These are phyloP conservation scores for Tricharina praecox DNA, from an alignment of 495 filamentous ascomycete genomes.

Conservation along the genomic window DNA sequence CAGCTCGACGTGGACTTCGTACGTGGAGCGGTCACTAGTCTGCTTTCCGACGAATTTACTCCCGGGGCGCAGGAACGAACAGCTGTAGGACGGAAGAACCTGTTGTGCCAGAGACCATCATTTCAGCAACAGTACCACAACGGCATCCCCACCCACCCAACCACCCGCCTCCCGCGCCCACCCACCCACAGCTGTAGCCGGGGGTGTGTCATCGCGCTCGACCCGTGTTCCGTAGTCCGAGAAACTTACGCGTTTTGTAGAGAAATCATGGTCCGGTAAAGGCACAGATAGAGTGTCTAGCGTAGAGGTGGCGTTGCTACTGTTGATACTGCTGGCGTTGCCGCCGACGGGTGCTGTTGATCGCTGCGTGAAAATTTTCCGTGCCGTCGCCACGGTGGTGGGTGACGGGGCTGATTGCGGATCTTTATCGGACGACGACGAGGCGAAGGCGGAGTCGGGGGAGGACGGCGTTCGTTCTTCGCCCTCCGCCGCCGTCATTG, in stretches of 20 bases:
- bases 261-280: slow-evolving; percentile 21
- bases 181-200: no score
- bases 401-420: slow-evolving; percentile 1
- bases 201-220: no score
- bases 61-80: slow-evolving; percentile 71
- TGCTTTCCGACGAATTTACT: slow-evolving; percentile 83
- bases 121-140: background rate
- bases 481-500: no score
- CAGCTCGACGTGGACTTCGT: slow-evolving; percentile 92
- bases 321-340: no score
- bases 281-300: slow-evolving; percentile 19
- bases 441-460: no score
- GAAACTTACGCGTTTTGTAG: slow-evolving; percentile 20
- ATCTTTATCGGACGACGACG: no score
- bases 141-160: no score
- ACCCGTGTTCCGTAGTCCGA: no score
- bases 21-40: slow-evolving; percentile 73
- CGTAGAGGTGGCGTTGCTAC: no score
- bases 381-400: background rate
- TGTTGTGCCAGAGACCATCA: no score
- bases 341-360: slow-evolving; percentile 12
- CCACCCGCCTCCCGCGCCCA: no score
- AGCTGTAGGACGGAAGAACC: slow-evolving; percentile 47
- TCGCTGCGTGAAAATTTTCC: background rate
- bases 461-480: no score